Evolutionary conservation across 148 eudicot genomes (phyloP), one percentile per base, ranked within the genome.

Genomic region (Camellia granthamiana): DNA sequence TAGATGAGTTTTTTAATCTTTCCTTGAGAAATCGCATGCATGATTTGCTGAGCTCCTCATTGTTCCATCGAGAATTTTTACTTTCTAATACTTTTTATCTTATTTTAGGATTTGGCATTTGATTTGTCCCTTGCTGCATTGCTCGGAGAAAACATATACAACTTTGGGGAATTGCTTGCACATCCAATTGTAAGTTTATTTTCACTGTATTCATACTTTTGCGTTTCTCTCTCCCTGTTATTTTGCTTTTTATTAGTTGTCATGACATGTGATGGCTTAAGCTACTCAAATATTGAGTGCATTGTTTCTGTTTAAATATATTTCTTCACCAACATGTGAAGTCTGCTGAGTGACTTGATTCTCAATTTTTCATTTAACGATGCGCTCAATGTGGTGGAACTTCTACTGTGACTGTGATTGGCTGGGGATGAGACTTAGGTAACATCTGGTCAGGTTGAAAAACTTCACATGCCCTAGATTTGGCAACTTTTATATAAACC

Each of bases 151-250:
- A 93, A 96, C 88, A 92, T 96, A 81, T 96, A 96, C 93, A 96
- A 93, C 89, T 96, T 93, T 82, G 98, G 98, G 47, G 99, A 96
- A 87, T 89, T 96, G 51, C 99, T 96, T 86, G 94, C 99, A 11
- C 98, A 96, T 88, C 99, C 98, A 63, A 91, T 96, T 83, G 99
- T 96, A 88, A 90, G 99, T 81, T 19, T 43, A 38, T 60, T 79
- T 63, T 46, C 15, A 14, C 6, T 16, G 21, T 42, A 9, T 63
- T 59, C 42, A 12, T 65, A 18, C 44, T 14, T 30, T 23, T 69
- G 5, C 41, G 30, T 4, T 23, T 19, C 4, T 69, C 3, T 13
- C 1, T 7, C 66, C 38, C n/a, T 23, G 70, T 18, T 64, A 51
- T 75, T 49, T 70, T 55, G 11, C 46, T 23, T 14, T 44, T 46